phyloP scores from a whole-genome alignment of 1,284 basidiomycete species.

The Meira nashicola region DNA sequence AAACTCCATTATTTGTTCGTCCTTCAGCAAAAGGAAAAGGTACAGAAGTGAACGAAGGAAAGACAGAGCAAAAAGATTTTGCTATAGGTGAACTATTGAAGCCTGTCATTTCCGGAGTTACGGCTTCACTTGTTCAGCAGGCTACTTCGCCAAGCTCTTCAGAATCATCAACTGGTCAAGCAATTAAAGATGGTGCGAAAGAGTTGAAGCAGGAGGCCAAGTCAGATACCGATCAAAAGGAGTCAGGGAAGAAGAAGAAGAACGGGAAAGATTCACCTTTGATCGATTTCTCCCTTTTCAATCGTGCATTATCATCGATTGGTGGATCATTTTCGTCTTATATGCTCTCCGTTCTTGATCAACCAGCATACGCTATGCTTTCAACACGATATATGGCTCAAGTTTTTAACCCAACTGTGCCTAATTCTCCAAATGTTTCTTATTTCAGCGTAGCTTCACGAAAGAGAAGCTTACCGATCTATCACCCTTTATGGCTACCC shows the following conservation, averaged over 20 bases:
- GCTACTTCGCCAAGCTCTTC: neutral
- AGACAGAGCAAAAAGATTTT: constrained; percentile 22
- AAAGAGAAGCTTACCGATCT: constrained; percentile 67
- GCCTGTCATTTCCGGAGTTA: neutral
- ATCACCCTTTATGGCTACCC: constrained; percentile 94
- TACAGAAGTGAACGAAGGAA: constrained; percentile 16
- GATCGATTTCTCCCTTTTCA: constrained; percentile 23
- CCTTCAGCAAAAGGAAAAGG: constrained; percentile 14
- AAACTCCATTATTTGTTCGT: constrained; percentile 41
- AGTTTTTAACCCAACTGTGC: constrained; percentile 86
- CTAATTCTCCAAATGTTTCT: constrained; percentile 72
- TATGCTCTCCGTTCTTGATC: constrained; percentile 86
- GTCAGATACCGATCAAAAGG: neutral
- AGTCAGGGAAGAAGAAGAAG: constrained; percentile 10
- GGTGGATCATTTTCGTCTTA: constrained; percentile 79
- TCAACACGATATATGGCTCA: constrained; percentile 78
- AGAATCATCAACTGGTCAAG: neutral
- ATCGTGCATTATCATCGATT: constrained; percentile 55
- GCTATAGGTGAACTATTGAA: constrained; percentile 19
- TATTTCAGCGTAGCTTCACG: constrained; percentile 89
- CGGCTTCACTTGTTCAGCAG: neutral
- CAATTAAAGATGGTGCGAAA: neutral
- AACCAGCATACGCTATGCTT: constrained; percentile 92
- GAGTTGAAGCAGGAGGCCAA: neutral
- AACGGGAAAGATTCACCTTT: constrained; percentile 4